phyloP scores from a whole-genome alignment of 2,329 filamentous ascomycete species.

The Arthroderma sp. region DNA sequence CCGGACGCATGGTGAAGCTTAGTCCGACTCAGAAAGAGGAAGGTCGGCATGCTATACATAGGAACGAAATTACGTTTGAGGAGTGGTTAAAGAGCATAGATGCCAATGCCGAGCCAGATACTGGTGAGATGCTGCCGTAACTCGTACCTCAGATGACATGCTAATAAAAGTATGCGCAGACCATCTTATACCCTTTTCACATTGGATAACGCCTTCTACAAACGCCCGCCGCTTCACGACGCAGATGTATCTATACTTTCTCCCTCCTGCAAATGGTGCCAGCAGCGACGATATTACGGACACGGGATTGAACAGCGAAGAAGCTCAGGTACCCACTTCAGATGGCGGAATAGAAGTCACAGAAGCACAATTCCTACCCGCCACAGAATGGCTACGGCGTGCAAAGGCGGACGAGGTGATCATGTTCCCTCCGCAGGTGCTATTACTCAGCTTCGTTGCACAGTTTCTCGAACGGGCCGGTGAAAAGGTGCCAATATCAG shows the following conservation, averaged over 20 bases:
- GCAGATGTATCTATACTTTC: slow-evolving; percentile 92
- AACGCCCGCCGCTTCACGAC: slow-evolving; percentile 73
- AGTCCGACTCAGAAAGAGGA: slow-evolving; percentile 48
- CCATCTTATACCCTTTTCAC: slow-evolving; percentile 66
- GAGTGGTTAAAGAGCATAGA: slow-evolving; percentile 47
- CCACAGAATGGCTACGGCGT: slow-evolving; percentile 55
- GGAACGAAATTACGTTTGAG: slow-evolving; percentile 50
- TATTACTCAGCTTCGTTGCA: slow-evolving; percentile 43
- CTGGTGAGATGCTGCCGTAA: slow-evolving; percentile 33
- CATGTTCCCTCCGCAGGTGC: slow-evolving; percentile 78
- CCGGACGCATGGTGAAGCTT: slow-evolving; percentile 48
- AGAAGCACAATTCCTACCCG: slow-evolving; percentile 63
- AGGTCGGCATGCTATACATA: slow-evolving; percentile 58
- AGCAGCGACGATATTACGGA: slow-evolving; percentile 20
- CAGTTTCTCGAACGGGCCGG: slow-evolving; percentile 37
- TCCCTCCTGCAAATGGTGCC: slow-evolving; percentile 46
- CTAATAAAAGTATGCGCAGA: neutral
- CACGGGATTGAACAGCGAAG: slow-evolving; percentile 34
- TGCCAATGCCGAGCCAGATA: slow-evolving; percentile 41
- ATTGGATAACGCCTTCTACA: slow-evolving; percentile 70
- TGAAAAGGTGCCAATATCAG: slow-evolving; percentile 12
- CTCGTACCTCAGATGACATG: neutral
- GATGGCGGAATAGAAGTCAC: slow-evolving; percentile 62
- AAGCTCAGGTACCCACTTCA: slow-evolving; percentile 56
- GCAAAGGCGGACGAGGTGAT: slow-evolving; percentile 58